A percentile compares a stretch with the other conserved stretches of the same genome.
These are phyloP conservation scores for Dactylellina sp. DNA, from an alignment of 2,329 filamentous ascomycete genomes.

Conservation along the genomic window DNA sequence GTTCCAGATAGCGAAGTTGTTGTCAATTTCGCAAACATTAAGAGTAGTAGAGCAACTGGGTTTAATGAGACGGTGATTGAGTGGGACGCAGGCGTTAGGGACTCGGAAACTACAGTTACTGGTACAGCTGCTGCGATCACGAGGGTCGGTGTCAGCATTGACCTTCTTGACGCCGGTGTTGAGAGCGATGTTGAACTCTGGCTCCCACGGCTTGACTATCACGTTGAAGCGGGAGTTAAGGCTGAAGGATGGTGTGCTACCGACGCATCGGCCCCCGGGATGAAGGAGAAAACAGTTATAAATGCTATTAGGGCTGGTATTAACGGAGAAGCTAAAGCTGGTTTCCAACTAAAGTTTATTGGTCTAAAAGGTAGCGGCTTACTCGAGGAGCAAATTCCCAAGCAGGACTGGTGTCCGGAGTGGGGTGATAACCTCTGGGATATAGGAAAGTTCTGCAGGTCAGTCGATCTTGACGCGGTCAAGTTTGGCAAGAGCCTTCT, in stretches of 20 bases:
- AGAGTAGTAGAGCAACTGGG: background rate
- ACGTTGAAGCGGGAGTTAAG: conserved; percentile 4
- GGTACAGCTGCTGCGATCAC: conserved; percentile 13
- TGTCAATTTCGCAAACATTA: conserved; percentile 1
- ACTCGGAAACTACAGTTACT: conserved; percentile 5
- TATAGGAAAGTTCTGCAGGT: background rate
- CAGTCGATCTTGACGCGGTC: background rate
- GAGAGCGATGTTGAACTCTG: conserved; percentile 16
- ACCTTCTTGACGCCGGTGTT: conserved; percentile 3
- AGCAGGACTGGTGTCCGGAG: conserved; percentile 15
- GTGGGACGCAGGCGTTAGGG: conserved; percentile 8
- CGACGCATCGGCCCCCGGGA: background rate
- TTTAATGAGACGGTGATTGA: background rate
- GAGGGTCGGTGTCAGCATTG: background rate
- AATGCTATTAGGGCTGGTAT: conserved; percentile 1
- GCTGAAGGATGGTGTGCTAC: conserved; percentile 9
- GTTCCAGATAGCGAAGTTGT: conserved; percentile 9
- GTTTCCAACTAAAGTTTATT: conserved; percentile 17
- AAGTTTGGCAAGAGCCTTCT: conserved; percentile 3
- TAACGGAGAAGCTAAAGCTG: conserved; percentile 4
- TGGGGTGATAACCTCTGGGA: conserved; percentile 2
- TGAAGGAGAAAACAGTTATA: too few relatives aligned
- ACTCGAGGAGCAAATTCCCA: conserved; percentile 8
- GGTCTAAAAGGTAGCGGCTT: conserved; percentile 5
- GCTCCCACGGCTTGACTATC: conserved; percentile 19